Evolutionary conservation across 78 protist genomes (phyloP).

Genomic region (Corallochytrium limacisporum): DNA sequence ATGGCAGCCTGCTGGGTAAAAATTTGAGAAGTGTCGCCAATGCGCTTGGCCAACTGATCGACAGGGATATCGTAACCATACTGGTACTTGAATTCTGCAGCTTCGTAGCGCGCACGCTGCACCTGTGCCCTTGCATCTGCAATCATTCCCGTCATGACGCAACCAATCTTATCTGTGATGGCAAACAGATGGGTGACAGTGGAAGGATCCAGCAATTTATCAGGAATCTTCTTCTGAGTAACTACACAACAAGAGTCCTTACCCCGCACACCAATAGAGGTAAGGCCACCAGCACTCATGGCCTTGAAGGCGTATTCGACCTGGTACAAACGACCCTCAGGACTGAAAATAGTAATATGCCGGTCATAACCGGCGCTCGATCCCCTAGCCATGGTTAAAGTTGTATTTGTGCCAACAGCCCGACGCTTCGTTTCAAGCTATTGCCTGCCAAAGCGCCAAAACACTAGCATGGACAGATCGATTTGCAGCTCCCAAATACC

Average conservation of each 20-base stretch:
- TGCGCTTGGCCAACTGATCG: constrained; percentile 69
- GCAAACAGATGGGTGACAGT: constrained; percentile 69
- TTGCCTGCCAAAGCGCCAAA: too few species aligned
- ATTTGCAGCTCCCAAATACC: too few species aligned
- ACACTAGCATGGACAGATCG: too few species aligned
- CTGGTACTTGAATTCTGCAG: constrained; percentile 65
- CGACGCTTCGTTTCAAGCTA: too few species aligned
- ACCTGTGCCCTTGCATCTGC: constrained; percentile 77
- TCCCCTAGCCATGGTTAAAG: constrained; percentile 54
- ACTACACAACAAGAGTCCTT: constrained; percentile 66
- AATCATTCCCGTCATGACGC: constrained; percentile 76
- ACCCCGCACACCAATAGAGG: constrained; percentile 84
- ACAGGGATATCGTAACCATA: constrained; percentile 31
- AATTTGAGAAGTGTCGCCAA: constrained; percentile 85
- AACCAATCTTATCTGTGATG: constrained; percentile 71
- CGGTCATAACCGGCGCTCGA: constrained; percentile 82
- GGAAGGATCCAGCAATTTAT: constrained; percentile 68
- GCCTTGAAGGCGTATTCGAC: constrained; percentile 96
- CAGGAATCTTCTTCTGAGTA: constrained; percentile 88
- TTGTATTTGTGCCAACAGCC: too few species aligned
- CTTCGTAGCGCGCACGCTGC: constrained; percentile 67
- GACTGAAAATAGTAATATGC: constrained; percentile 87
- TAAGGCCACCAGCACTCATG: constrained; percentile 55
- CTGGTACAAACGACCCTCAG: constrained; percentile 95
- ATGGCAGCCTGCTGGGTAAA: constrained; percentile 79